Conservation (phyloP, 768 basidiomycete species). For the Leucosporidium creatinivorum region DNA sequence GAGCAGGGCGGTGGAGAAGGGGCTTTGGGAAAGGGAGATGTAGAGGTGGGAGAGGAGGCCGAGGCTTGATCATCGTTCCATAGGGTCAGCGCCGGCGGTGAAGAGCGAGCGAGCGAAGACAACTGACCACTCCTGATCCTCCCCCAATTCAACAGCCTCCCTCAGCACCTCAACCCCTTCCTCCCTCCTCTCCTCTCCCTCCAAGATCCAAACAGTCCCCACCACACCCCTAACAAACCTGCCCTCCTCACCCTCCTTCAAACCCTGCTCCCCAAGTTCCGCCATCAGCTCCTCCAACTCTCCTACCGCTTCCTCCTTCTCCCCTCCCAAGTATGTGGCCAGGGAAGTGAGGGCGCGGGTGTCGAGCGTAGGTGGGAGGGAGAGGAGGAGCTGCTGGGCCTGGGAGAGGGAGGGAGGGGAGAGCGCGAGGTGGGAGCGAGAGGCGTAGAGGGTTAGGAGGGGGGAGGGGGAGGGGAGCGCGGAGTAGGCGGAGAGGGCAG, state of each 20-base stretch:
- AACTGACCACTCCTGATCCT: conserved; percentile 32
- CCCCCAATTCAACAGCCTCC: conserved; percentile 30
- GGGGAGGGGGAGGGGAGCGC: conserved; percentile 18
- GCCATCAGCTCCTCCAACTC: conserved; percentile 29
- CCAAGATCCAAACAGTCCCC: conserved; percentile 27
- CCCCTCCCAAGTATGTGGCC: conserved; percentile 20
- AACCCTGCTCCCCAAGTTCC: conserved; percentile 26
- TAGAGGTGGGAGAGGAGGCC: conserved; percentile 33
- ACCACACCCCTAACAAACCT: conserved; percentile 18
- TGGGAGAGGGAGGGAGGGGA: conserved; percentile 9
- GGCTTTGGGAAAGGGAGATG: conserved; percentile 25
- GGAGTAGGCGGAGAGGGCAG: conserved; percentile 24
- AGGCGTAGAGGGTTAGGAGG: conserved; percentile 28
- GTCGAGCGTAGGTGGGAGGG: conserved; percentile 24
- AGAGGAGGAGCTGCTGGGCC: conserved; percentile 15
- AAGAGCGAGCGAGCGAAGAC: background rate
- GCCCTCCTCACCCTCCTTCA: conserved; percentile 20
- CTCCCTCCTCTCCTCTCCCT: conserved; percentile 28
- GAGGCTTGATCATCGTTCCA: conserved; percentile 10
- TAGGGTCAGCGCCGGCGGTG: background rate
- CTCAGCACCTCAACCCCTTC: conserved; percentile 29
- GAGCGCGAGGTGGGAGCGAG: conserved; percentile 32
- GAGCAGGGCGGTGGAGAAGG: conserved; percentile 21
- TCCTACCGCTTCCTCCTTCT: conserved; percentile 15
- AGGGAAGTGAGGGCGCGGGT: conserved; percentile 22